phyloP scores from a whole-genome alignment of 1,139 yeast species.

The Kazachstania sp. region DNA sequence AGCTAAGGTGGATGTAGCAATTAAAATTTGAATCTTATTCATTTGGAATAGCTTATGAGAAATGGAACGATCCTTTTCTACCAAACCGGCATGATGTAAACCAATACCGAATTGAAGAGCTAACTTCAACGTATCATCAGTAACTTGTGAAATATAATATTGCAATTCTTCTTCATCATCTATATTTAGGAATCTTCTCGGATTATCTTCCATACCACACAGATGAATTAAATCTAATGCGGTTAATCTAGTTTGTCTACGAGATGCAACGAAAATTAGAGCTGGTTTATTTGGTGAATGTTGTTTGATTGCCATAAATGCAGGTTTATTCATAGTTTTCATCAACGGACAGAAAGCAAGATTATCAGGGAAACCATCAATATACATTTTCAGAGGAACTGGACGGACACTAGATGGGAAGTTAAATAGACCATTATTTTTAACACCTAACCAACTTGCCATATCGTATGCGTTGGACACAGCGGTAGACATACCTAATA shows the following conservation, averaged over 20 bases:
- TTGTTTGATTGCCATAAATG: conserved; percentile 90
- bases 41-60: conserved; percentile 80
- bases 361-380: conserved; percentile 95
- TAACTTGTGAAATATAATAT: conserved; percentile 53
- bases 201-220: conserved; percentile 92
- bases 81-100: conserved; percentile 94
- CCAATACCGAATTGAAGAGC: conserved; percentile 95
- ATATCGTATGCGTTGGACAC: conserved; percentile 96
- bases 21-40: conserved; percentile 78
- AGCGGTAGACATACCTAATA: conserved; percentile 94
- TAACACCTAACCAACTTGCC: conserved; percentile 96
- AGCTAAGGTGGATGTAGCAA: conserved; percentile 91
- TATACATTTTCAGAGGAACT: conserved; percentile 94
- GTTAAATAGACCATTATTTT: conserved; percentile 72
- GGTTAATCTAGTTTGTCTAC: conserved; percentile 93
- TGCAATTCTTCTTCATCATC: conserved; percentile 61
- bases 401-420: conserved; percentile 96
- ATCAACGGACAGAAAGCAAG: conserved; percentile 89
- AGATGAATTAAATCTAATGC: conserved; percentile 87
- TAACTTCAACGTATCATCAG: conserved; percentile 79
- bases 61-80: conserved; percentile 78
- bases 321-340: conserved; percentile 98
- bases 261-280: conserved; percentile 88
- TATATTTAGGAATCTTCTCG: conserved; percentile 77
- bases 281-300: conserved; percentile 94